Base-by-base conservation (phyloP, 2,329 filamentous ascomycete species). In the Metarhizium rileyi region DNA sequence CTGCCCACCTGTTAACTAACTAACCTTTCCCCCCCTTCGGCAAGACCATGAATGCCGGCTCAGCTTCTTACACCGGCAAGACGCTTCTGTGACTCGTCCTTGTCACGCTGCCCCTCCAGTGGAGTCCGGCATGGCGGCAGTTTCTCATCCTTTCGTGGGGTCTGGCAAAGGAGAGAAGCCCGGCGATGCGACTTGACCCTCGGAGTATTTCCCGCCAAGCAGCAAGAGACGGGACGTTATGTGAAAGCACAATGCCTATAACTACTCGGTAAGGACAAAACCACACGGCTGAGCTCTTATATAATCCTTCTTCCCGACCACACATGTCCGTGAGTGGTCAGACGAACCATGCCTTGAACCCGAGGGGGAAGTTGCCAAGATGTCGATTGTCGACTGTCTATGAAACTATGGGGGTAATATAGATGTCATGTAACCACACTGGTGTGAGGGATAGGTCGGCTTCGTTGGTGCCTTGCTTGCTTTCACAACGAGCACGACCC, bases 381-480 rank as follows among this genome's bases (percentile, higher is more conserved):
- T 38, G 44, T 18, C 30, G 18, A n/a, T 5, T 38, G 44, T 18
- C 30, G 18, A n/a, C 4, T 18, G 35, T 38, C 18, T 38, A 20
- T 38, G 35, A 18, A 38, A 38, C 35, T 38, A 38, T 38, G 35
- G 35, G 28, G 28, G 16, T 12, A 8, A 16, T 33, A 30, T 25
- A n/a, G n/a, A 25, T 46, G 44, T 46, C 10, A n/a, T 46, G 44
- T 25, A 46, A 46, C 44, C 44, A 25, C 44, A 38, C 28, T 46
- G 8, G 44, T 46, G 44, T 14, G 33, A 36, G 5, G 33, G 14
- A n/a, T 36, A 5, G 20, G 30, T 35, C 18, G 14, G 10, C 22
- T 25, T 4, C 6, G 33, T 10, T 28, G 33, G 33, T 16, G 33
- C 26, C 27, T 36, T 12, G n/a, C 44, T 36, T 36, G 30, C 18